These are phyloP conservation scores for Saccharum officinarum DNA, from an alignment of 176 grass and related monocot species.

Conservation along the genomic window DNA sequence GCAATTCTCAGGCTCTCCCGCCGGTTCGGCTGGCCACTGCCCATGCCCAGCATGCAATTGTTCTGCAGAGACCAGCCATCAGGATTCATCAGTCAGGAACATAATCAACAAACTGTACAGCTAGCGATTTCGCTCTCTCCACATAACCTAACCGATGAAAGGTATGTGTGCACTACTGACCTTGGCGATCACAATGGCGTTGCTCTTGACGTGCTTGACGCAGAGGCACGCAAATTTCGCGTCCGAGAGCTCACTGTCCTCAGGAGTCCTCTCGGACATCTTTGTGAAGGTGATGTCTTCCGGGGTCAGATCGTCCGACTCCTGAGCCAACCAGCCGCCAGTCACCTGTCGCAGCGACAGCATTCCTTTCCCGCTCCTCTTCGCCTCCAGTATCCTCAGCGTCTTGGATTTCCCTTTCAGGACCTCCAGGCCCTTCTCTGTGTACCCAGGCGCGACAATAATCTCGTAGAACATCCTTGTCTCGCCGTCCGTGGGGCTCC, in stretches of 20 bases:
- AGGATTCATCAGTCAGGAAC: not conserved
- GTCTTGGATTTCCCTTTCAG: constrained; percentile 89
- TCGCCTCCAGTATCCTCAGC: constrained; percentile 82
- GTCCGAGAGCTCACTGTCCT: constrained; percentile 52
- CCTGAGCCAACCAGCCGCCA: constrained; percentile 82
- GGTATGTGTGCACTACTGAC: constrained; percentile 19
- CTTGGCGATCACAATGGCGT: constrained; percentile 96
- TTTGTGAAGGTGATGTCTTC: constrained; percentile 69
- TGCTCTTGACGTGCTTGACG: constrained; percentile 97
- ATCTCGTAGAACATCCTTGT: constrained; percentile 97
- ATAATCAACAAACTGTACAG: not conserved
- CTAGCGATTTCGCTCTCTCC: not conserved
- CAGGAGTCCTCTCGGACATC: constrained; percentile 38
- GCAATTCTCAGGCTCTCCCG: constrained; percentile 83
- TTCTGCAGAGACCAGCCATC: constrained; percentile 32
- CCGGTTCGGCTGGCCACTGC: constrained; percentile 88
- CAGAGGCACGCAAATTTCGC: constrained; percentile 92
- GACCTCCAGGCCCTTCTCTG: constrained; percentile 74
- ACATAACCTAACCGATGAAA: not conserved
- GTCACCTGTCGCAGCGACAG: constrained; percentile 76
- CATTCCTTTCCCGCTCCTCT: constrained; percentile 65
- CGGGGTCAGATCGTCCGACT: constrained; percentile 70
- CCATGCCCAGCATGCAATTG: constrained; percentile 97
- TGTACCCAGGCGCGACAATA: constrained; percentile 79
- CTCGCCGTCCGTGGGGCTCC: constrained; percentile 69